phyloP scores from a whole-genome alignment of 140 eudicot species.

The Oenanthe javanica region DNA sequence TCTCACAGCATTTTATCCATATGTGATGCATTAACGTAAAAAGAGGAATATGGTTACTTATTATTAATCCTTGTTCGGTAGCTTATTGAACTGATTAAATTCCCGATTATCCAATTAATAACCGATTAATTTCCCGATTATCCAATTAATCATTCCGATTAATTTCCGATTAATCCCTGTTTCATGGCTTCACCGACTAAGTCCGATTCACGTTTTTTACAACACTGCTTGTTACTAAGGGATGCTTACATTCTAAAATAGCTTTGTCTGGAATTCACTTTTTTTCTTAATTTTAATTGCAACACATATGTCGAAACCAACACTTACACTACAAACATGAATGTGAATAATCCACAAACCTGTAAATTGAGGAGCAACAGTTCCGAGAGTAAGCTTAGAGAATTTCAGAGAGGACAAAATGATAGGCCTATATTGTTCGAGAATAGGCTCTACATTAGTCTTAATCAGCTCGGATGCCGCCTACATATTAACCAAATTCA shows the following conservation, averaged over 20 bases:
- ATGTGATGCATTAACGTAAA: neutral
- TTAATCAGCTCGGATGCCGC: constrained; percentile 95
- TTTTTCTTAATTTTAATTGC: neutral
- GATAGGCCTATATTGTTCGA: constrained; percentile 86
- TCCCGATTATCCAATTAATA: no score
- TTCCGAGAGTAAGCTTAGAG: constrained; percentile 90
- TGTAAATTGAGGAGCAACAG: constrained; percentile 97
- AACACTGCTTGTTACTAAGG: neutral
- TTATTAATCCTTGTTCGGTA: no score
- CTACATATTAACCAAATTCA: constrained; percentile 31
- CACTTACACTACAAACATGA: neutral
- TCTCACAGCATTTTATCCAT: neutral
- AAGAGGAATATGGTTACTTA: neutral
- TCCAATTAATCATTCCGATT: no score
- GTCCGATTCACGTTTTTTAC: no score
- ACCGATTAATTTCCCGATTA: no score
- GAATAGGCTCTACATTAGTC: constrained; percentile 78
- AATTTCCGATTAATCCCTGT: no score
- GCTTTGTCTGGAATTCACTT: neutral
- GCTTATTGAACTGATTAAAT: no score
- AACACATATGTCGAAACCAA: neutral
- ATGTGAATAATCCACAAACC: constrained; percentile 36
- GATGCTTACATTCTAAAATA: neutral
- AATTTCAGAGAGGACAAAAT: constrained; percentile 75
- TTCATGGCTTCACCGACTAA: no score